Base-by-base conservation (phyloP, 2,329 filamentous ascomycete genomes). In the Hyphodiscus sp. region DNA sequence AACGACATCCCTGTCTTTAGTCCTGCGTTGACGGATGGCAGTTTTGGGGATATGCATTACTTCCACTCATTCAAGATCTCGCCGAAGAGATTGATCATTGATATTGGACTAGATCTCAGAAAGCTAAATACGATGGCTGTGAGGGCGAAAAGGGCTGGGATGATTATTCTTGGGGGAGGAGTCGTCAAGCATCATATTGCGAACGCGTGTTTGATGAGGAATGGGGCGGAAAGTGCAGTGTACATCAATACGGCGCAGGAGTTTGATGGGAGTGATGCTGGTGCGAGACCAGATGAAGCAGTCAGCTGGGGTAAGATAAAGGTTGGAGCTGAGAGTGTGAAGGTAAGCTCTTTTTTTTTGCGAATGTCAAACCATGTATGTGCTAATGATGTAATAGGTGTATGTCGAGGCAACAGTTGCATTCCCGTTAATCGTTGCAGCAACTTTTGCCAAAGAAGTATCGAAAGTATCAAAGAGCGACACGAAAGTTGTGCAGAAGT, bases 231-330 rank as follows among this genome's bases (percentile, higher is more conserved):
- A 70, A 92, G 89, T 58, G 94, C 94, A 1, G 94, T 99, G 1
- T 99, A 96, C 69, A 90, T 99, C 71, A 99, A 99, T 71, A 99
- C 94, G 1, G 94, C 84, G 0, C 91, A 96, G 69, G 94, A 99
- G 69, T 99, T 96, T 68, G 94, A 99, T 69, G 94, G 94, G 2
- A 96, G 91, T 64, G 94, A 99, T 73, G 92, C 94, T 0, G 94
- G 94, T 1, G 94, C 94, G 2, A 78, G 94, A 52, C 94, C 94
- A 4, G 94, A 99, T 65, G 94, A 99, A 73, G 94, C 94, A 5
- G 89, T 99, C 16, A 96, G 91, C 58, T 99, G 94, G 94, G 94
- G 94, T 2, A 99, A 99, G 77, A 96, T 99, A 71, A 96, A 95
- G 71, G 77, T 85, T 43, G 88, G 86, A 50, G 94, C 87, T 1